phyloP scores from a whole-genome alignment of 108 stramenopile genomes.

The Discostella stelligeroides region DNA sequence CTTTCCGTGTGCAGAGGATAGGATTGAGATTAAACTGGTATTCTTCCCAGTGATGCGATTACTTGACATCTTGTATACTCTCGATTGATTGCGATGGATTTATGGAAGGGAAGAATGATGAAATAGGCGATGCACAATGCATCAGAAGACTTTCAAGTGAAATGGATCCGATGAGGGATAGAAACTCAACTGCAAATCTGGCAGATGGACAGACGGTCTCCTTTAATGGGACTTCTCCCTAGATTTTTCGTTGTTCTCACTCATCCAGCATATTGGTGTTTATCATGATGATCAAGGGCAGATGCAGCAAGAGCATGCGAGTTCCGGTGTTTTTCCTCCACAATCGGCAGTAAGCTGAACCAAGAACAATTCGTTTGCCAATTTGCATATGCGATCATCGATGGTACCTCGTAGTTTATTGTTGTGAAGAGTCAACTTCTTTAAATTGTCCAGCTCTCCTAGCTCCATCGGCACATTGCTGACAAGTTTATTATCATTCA shows the following conservation, averaged over 20 bases:
- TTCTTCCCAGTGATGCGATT: conserved; percentile 17
- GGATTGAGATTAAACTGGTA: conserved; percentile 53
- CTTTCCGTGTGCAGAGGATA: conserved; percentile 39
- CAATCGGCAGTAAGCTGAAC: conserved; percentile 44
- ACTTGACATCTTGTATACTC: conserved; percentile 1
- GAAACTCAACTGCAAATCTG: background rate
- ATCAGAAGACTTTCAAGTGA: background rate
- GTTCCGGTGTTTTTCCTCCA: conserved; percentile 32
- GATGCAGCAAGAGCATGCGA: conserved; percentile 42
- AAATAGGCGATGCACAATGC: background rate
- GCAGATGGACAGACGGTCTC: background rate
- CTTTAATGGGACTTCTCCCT: too few relatives aligned
- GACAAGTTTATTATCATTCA: conserved; percentile 45
- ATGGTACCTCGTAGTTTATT: conserved; percentile 35
- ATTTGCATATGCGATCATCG: conserved; percentile 25
- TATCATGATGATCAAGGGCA: conserved; percentile 18
- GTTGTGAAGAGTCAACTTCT: conserved; percentile 42
- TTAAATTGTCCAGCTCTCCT: conserved; percentile 41
- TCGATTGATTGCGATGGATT: background rate
- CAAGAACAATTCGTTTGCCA: conserved; percentile 38
- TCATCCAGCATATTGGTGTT: background rate
- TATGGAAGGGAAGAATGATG: background rate
- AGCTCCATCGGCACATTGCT: conserved; percentile 42
- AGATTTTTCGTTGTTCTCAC: too few relatives aligned
- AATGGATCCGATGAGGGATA: too few relatives aligned